Evolutionary conservation across 495 filamentous ascomycete species (phyloP).

Genomic region (Paragyromitra xinjiangensis): DNA sequence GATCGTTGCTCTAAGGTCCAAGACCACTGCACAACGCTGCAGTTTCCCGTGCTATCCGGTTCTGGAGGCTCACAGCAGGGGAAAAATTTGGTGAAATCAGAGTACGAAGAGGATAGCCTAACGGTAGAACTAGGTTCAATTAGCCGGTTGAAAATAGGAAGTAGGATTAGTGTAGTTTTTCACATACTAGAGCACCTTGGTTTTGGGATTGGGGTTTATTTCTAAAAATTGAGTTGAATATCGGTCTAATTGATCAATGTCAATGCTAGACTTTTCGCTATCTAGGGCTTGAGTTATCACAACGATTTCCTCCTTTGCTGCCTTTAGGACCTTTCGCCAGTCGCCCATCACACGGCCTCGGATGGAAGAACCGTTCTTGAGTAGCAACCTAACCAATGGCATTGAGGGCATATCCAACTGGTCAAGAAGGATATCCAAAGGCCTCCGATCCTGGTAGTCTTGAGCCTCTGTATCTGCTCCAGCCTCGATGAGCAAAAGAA

Average conservation of each 20-base stretch:
- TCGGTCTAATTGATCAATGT: neutral
- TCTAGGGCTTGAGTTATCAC: neutral
- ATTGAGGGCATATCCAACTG: neutral
- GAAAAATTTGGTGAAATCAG: neutral
- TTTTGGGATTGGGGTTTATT: neutral
- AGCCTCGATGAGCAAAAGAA: slow-evolving; percentile 1
- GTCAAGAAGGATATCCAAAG: neutral
- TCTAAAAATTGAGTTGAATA: neutral
- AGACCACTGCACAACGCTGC: neutral
- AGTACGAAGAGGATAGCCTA: neutral
- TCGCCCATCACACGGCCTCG: neutral
- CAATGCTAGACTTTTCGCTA: neutral
- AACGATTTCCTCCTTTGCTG: neutral
- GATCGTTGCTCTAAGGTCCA: neutral
- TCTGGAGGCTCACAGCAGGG: neutral
- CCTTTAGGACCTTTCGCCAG: neutral
- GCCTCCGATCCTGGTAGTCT: slow-evolving; percentile 8
- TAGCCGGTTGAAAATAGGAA: neutral
- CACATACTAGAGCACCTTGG: slow-evolving; percentile 4
- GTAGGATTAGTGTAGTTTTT: neutral
- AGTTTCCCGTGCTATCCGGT: neutral
- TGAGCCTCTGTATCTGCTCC: slow-evolving; percentile 4
- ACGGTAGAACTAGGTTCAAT: neutral
- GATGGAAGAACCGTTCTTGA: neutral
- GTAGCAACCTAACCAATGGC: neutral